Evolutionary conservation across 495 filamentous ascomycete species (phyloP), one percentile per base, ranked within the genome.

Genomic region (Collariella sp.): DNA sequence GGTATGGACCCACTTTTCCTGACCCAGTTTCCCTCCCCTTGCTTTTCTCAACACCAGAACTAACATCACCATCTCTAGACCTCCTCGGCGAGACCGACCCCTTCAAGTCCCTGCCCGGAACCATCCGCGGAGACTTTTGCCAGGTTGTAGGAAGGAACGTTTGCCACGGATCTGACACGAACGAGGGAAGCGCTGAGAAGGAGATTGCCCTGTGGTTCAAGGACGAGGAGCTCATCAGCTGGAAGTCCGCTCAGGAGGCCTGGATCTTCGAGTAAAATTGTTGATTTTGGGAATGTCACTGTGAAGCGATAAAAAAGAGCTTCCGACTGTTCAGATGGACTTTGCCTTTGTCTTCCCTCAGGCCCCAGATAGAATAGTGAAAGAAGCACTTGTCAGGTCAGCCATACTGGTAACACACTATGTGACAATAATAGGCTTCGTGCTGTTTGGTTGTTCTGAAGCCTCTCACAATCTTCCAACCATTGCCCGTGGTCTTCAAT

Each of bases 51-150:
- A 39, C 46, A 39, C 42, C n/a, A 46, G 24, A 38, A 31, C 60
- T 67, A 54, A 67, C 52, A 10, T 52, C 55, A 62, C 64, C 65
- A 44, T 33, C 35, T 34, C 49, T 59, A 88, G 82, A 76, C 72
- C 80, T 98, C 72, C 87, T 98, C 68, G 93, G 93, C 76, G 91
- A 91, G 76, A 98, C 93, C 76, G 97, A 98, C 85, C 93, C 93
- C 62, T 79, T 91, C 57, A 87, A 84, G 68, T 96, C 91, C 38
- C 81, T 83, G 62, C 93, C 93, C 48, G 93, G 93, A 68, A 97
- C 93, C 75, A 97, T 97, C 78, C 89, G 93, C 78, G 91, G 91
- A 72, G 87, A 75, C 66, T 72, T 31, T 31, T 31, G 26, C 26
- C 26, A 31, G 5, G 9, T 31, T 31, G 26, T 31, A 5, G 91